These are phyloP conservation scores for Clonostachys solani DNA, from an alignment of 2,329 filamentous ascomycete genomes.

Conservation along the genomic window DNA sequence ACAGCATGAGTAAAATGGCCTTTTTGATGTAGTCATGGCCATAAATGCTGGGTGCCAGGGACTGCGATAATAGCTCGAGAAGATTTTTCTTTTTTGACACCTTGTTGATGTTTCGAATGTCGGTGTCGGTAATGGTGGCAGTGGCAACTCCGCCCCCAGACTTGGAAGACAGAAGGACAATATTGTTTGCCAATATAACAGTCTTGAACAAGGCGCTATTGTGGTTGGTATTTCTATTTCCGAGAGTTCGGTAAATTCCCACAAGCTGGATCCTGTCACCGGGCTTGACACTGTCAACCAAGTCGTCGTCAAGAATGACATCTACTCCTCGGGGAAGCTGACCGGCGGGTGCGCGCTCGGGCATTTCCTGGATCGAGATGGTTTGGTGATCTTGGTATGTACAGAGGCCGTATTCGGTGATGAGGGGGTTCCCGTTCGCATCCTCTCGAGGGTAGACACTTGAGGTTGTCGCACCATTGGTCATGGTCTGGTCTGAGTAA, in stretches of 20 bases:
- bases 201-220: slow-evolving; percentile 95
- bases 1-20: slow-evolving; percentile 89
- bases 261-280: slow-evolving; percentile 95
- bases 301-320: slow-evolving; percentile 92
- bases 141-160: slow-evolving; percentile 92
- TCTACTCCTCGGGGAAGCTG: slow-evolving; percentile 94
- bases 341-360: slow-evolving; percentile 89
- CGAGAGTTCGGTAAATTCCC: slow-evolving; percentile 91
- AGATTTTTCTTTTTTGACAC: slow-evolving; percentile 91
- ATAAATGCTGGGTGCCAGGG: slow-evolving; percentile 92
- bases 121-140: slow-evolving; percentile 88
- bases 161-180: slow-evolving; percentile 92
- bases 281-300: slow-evolving; percentile 92
- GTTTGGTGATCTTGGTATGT: slow-evolving; percentile 96
- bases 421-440: slow-evolving; percentile 84
- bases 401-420: slow-evolving; percentile 94
- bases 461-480: slow-evolving; percentile 79
- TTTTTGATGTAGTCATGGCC: slow-evolving; percentile 98
- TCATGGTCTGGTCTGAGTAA: slow-evolving; percentile 97
- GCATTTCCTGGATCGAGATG: slow-evolving; percentile 99
- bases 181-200: slow-evolving; percentile 87
- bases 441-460: slow-evolving; percentile 95
- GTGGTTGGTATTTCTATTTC: slow-evolving; percentile 87
- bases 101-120: slow-evolving; percentile 99
- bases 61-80: slow-evolving; percentile 89